phyloP scores from a whole-genome alignment of 192 early-diverging fungal species.

The Mortierella alpina region DNA sequence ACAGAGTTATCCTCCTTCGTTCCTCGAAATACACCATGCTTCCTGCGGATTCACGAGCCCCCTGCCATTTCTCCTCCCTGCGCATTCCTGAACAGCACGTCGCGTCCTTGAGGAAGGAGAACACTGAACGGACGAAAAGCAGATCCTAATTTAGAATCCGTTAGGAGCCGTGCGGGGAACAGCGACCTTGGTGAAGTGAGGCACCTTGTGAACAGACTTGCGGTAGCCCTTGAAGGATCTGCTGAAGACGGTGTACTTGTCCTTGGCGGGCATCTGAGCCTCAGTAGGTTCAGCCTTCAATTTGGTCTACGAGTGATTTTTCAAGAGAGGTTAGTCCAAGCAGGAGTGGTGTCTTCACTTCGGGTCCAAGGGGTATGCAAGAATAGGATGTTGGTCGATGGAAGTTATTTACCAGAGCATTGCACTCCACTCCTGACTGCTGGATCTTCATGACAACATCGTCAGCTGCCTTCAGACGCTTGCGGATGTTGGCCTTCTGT shows the following conservation, averaged over 20 bases:
- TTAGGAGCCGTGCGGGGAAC: constrained; percentile 74
- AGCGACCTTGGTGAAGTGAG: constrained; percentile 85
- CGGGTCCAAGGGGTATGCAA: no score
- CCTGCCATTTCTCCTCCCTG: not conserved
- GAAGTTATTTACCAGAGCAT: constrained; percentile 65
- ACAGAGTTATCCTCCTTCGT: no score
- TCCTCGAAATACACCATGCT: no score
- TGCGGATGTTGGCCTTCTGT: constrained; percentile 87
- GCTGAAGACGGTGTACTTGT: constrained; percentile 88
- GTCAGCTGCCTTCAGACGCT: constrained; percentile 85
- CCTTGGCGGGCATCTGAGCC: constrained; percentile 76
- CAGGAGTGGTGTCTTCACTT: no score
- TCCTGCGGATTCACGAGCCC: no score
- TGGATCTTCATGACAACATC: constrained; percentile 76
- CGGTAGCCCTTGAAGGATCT: constrained; percentile 74
- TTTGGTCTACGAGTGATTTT: constrained; percentile 39
- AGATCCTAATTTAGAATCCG: constrained; percentile 64
- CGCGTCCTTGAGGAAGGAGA: no score
- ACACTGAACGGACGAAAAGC: not conserved
- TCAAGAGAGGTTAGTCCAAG: not conserved
- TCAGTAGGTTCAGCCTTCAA: constrained; percentile 74
- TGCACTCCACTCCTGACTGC: constrained; percentile 78
- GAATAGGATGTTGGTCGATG: no score
- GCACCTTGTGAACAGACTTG: constrained; percentile 87
- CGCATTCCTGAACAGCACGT: no score